Conservation (phyloP, 208 protist genomes). For the Angomonas deanei region DNA sequence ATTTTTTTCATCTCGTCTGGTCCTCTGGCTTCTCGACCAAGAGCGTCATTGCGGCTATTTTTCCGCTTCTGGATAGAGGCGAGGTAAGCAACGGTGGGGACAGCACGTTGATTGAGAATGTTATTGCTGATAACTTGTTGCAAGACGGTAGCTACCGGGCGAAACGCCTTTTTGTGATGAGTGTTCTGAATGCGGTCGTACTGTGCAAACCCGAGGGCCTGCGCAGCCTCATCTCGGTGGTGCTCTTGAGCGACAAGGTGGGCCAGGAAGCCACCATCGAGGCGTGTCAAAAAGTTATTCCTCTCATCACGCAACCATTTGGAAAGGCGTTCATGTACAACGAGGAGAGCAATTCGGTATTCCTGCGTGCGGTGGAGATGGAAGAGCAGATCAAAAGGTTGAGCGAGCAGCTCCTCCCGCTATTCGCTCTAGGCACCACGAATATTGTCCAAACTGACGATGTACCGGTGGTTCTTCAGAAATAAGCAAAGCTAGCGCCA, state of each 20-base stretch:
- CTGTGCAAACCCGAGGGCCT: conserved; percentile 32
- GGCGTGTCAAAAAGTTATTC: conserved; percentile 43
- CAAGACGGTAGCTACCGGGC: conserved; percentile 18
- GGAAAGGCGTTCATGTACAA: neutral
- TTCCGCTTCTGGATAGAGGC: conserved; percentile 49
- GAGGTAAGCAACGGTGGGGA: neutral
- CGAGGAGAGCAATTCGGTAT: neutral
- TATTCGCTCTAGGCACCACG: conserved; percentile 30
- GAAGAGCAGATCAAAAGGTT: conserved; percentile 34
- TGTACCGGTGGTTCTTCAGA: neutral
- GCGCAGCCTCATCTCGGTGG: conserved; percentile 33
- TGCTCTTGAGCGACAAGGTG: conserved; percentile 66
- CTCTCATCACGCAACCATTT: conserved; percentile 22
- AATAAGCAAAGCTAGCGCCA: neutral
- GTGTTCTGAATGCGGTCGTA: conserved; percentile 53
- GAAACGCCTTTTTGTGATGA: conserved; percentile 25
- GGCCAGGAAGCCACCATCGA: conserved; percentile 29
- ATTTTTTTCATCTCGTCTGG: conserved; percentile 65
- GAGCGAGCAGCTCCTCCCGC: conserved; percentile 34
- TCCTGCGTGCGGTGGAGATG: conserved; percentile 1
- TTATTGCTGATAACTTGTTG: conserved; percentile 25
- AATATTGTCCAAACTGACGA: neutral
- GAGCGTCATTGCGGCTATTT: conserved; percentile 47
- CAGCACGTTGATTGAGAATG: neutral
- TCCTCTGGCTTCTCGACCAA: conserved; percentile 18